Evolutionary conservation across 2,329 filamentous ascomycete genomes (phyloP).

Genomic region (Colletotrichum gloeosporioides): DNA sequence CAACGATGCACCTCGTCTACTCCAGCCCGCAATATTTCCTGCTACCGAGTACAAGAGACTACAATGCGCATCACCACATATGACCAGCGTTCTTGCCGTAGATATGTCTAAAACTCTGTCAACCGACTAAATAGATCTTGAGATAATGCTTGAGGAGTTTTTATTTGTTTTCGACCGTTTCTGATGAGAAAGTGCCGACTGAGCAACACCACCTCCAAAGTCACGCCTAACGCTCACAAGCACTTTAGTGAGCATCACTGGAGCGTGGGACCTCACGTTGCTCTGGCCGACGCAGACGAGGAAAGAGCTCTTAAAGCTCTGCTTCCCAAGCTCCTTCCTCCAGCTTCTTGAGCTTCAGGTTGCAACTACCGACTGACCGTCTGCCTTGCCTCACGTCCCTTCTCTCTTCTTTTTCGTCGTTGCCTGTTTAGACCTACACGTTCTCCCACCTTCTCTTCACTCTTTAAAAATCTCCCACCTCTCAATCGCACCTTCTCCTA

Average conservation of each 20-base stretch:
- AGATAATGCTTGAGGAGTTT: background rate
- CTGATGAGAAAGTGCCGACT: background rate
- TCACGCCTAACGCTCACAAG: conserved; percentile 16
- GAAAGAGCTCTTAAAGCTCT: conserved; percentile 21
- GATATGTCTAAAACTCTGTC: background rate
- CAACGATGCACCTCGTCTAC: conserved; percentile 26
- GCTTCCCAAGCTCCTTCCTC: conserved; percentile 1
- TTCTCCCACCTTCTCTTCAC: background rate
- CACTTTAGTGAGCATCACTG: conserved; percentile 7
- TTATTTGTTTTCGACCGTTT: background rate
- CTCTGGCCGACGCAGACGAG: conserved; percentile 18
- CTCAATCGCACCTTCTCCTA: background rate
- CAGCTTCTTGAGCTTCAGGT: background rate
- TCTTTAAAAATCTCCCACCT: background rate
- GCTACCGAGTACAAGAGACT: conserved; percentile 26
- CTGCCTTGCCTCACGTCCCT: background rate
- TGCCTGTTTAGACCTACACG: background rate
- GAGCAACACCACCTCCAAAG: background rate
- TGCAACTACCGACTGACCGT: background rate
- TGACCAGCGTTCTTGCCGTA: background rate
- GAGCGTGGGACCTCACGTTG: conserved; percentile 19
- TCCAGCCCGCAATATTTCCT: conserved; percentile 34
- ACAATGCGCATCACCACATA: background rate
- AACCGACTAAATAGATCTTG: rapidly evolving
- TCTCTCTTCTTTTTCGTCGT: background rate